Base-by-base conservation (phyloP, 768 basidiomycete genomes). In the Phylloporus arenicola region DNA sequence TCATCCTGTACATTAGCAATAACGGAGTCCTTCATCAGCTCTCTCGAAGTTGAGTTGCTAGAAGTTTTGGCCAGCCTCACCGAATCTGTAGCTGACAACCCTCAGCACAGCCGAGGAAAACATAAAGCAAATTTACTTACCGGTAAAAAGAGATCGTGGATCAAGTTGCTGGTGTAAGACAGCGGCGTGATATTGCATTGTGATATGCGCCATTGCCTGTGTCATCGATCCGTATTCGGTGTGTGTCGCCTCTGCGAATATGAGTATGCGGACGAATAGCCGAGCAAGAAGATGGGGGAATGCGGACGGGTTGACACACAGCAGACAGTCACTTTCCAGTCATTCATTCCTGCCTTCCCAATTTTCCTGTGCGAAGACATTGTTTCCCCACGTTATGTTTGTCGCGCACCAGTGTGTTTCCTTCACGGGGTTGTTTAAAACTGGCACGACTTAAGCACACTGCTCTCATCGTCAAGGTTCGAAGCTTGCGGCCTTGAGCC, bases 361-460 rank as follows among this genome's bases (percentile, higher is more conserved):
- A 67, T 94, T 90, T 79, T 97, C 95, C 57, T 97, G 95, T 1
- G 93, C 89, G 58, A 93, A 92, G 52, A 92, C 86, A 56, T 92
- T 92, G 74, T 92, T 92, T 48, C 89, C 91, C 77, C 81, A 86
- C 0, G 92, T 96, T 1, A 84, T 89, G 17, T 86, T 83, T 30
- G 82, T 86, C 63, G 86, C 87, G 48, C 74, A 72, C 69, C 72
- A 83, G 55, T 74, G 72, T 10, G 68, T 62, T 49, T 60, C 45
- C 22, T 24, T 24, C 22, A 24, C 22, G 22, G 22, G 3, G 22
- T 24, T 24, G 22, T 24, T 24, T 24, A 24, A 24, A 24, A 24
- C 22, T 24, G 22, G 22, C 22, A 24, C 22, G 3, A 24, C 22
- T 24, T n/a, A n/a, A n/a, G n/a, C n/a, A n/a, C n/a, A n/a, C 22